Conservation (phyloP, 2,329 filamentous ascomycete genomes). For the Phaeosphaeria sp. region DNA sequence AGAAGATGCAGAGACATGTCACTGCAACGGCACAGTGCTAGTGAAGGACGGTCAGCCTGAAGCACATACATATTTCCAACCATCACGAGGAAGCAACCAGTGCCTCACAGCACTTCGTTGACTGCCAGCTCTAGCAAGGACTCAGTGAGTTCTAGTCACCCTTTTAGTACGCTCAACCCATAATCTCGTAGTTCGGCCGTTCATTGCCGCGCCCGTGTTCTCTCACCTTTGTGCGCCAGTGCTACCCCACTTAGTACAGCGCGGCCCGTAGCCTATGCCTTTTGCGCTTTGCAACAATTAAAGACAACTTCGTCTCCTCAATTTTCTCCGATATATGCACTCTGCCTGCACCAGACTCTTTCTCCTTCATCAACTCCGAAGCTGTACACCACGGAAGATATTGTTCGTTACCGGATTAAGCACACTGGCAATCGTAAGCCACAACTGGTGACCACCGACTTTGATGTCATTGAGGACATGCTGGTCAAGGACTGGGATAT, state of each 20-base stretch:
- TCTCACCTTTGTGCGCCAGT: neutral
- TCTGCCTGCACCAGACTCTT: neutral
- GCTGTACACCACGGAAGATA: slow-evolving; percentile 13
- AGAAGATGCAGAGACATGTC: no score
- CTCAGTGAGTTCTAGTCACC: neutral
- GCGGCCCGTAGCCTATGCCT: neutral
- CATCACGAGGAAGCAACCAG: no score
- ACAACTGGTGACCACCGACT: slow-evolving; percentile 40
- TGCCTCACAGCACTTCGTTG: no score
- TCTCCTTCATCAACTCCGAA: neutral
- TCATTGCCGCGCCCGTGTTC: neutral
- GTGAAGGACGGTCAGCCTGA: no score
- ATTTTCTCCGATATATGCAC: neutral
- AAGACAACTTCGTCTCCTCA: neutral
- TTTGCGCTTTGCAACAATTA: neutral
- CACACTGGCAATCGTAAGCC: slow-evolving; percentile 41
- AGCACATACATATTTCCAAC: no score
- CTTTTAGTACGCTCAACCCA: neutral
- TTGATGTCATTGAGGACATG: slow-evolving; percentile 44
- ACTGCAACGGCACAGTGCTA: no score
- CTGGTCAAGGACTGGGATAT: slow-evolving; percentile 33
- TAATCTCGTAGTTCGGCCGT: neutral
- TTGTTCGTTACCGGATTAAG: slow-evolving; percentile 39
- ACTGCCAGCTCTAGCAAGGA: neutral
- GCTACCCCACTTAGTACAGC: neutral